phyloP scores from a whole-genome alignment of 2,329 filamentous ascomycete genomes.

The Exophiala oligosperma region DNA sequence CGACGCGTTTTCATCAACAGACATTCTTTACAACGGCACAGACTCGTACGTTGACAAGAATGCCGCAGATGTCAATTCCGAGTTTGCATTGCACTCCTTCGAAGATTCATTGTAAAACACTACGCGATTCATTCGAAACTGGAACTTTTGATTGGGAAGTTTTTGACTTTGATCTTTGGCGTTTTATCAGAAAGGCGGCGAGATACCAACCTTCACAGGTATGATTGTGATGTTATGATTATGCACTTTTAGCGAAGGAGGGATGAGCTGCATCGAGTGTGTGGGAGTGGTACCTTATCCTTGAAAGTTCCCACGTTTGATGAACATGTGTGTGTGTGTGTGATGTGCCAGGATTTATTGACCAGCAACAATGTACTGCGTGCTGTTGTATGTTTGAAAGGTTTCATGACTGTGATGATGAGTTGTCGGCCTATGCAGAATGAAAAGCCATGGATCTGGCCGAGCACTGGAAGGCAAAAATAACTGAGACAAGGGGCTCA shows the following conservation, averaged over 20 bases:
- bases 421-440: too few species aligned
- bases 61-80: constrained; percentile 28
- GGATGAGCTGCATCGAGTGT: neutral
- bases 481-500: too few species aligned
- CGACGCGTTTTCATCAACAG: constrained; percentile 30
- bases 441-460: too few species aligned
- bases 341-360: neutral
- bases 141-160: too few species aligned
- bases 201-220: constrained; percentile 13
- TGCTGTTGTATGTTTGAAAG: neutral
- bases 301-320: neutral
- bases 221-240: neutral
- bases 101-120: constrained; percentile 25
- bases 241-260: constrained; percentile 1
- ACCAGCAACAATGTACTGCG: too few species aligned
- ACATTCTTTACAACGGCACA: constrained; percentile 27
- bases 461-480: too few species aligned
- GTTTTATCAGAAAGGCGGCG: constrained; percentile 2
- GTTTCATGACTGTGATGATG: neutral
- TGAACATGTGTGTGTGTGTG: neutral
- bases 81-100: constrained; percentile 27
- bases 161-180: neutral
- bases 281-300: neutral
- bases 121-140: too few species aligned
- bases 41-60: constrained; percentile 31